A percentile compares a stretch with the other conserved stretches of the same genome.
phyloP scores from a whole-genome alignment of 2,329 filamentous ascomycete genomes.

The Sporothrix curviconia region DNA sequence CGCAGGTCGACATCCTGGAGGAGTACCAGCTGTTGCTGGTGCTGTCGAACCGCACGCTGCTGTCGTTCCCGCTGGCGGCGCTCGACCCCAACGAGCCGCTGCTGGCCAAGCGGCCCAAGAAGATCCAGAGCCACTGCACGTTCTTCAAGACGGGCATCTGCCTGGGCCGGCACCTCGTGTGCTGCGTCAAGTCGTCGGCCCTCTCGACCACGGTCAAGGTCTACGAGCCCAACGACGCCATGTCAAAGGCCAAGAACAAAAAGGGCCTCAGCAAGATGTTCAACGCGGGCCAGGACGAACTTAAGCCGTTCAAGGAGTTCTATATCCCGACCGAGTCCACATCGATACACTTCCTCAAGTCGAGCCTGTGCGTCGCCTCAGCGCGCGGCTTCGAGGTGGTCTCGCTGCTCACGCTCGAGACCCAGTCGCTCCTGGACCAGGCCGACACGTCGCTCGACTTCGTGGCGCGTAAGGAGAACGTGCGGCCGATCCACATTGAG shows the following conservation, averaged over 20 bases:
- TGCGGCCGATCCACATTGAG: conserved; percentile 94
- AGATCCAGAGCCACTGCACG: conserved; percentile 94
- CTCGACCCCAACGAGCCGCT: conserved; percentile 78
- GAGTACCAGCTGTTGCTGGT: conserved; percentile 90
- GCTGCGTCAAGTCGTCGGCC: conserved; percentile 89
- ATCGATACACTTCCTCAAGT: conserved; percentile 94
- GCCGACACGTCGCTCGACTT: conserved; percentile 98
- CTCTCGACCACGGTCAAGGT: conserved; percentile 96
- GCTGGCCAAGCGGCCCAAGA: conserved; percentile 78
- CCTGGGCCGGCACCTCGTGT: conserved; percentile 86
- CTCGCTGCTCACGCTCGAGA: conserved; percentile 93
- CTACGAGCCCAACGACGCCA: conserved; percentile 94
- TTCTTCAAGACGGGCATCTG: conserved; percentile 98
- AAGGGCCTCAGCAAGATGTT: conserved; percentile 96
- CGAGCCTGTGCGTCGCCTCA: conserved; percentile 93
- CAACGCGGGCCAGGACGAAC: conserved; percentile 81
- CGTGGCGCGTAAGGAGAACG: conserved; percentile 85
- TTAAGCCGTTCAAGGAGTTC: conserved; percentile 97
- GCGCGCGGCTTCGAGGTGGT: conserved; percentile 96
- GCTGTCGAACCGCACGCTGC: conserved; percentile 84
- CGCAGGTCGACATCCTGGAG: conserved; percentile 92
- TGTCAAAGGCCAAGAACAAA: conserved; percentile 91
- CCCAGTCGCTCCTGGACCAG: conserved; percentile 91
- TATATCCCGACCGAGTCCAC: conserved; percentile 98
- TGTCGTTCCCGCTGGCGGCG: conserved; percentile 81